Conservation (phyloP, 1,139 yeast genomes). For the Candida sanyaensis region DNA sequence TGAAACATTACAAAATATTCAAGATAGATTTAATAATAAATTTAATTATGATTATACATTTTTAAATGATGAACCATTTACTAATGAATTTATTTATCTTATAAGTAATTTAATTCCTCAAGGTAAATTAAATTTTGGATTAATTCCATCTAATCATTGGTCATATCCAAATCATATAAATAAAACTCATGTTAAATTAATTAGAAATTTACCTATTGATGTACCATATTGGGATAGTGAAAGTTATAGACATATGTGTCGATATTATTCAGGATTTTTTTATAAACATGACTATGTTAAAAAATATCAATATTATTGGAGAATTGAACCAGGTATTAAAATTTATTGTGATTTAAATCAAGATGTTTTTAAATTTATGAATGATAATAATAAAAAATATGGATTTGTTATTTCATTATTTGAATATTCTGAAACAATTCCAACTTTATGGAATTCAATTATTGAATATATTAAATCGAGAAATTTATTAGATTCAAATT, state of each 20-base stretch:
- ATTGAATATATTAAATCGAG: conserved; percentile 14
- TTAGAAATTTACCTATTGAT: conserved; percentile 12
- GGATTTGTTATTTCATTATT: conserved; percentile 32
- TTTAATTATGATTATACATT: conserved; percentile 43
- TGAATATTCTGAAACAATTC: conserved; percentile 36
- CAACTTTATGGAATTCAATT: conserved; percentile 30
- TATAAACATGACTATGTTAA: conserved; percentile 30
- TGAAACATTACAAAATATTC: conserved; percentile 62
- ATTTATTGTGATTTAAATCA: conserved; percentile 29
- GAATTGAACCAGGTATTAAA: conserved; percentile 35
- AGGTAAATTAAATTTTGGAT: conserved; percentile 31
- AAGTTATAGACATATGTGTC: conserved; percentile 40
- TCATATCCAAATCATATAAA: conserved; percentile 32
- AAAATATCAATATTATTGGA: conserved; percentile 37
- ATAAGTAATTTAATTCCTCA: conserved; percentile 22
- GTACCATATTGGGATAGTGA: conserved; percentile 32
- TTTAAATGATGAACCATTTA: conserved; percentile 35
- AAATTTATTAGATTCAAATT: conserved; percentile 16
- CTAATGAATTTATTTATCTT: conserved; percentile 23
- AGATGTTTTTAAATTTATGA: conserved; percentile 32
- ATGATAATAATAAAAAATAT: conserved; percentile 21
- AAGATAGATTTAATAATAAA: conserved; percentile 67
- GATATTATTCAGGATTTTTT: conserved; percentile 37
- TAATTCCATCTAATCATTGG: conserved; percentile 32
- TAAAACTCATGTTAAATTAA: conserved; percentile 20